Base-by-base conservation (phyloP, 2,329 filamentous ascomycete species). In the Ilyonectria robusta region DNA sequence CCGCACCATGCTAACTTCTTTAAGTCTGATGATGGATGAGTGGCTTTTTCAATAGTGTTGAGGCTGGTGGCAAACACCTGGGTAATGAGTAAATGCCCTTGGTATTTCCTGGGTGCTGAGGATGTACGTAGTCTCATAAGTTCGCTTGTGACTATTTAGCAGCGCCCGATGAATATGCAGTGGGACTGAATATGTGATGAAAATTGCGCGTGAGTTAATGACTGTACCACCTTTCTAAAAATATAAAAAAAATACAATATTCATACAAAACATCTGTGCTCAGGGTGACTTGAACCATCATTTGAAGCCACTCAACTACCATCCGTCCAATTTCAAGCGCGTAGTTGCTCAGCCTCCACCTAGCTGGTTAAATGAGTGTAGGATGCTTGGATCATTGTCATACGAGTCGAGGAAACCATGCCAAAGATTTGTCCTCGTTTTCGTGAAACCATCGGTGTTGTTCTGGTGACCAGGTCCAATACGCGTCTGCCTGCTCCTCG, bases 401-500 rank as follows among this genome's bases (percentile, higher is more conserved):
- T 47, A 31, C 47, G 35, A 57, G 46, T 6, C n/a, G 44, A 23
- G 60, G 55, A 47, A 67, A 67, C 65, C 54, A 66, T 17, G 54
- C 5, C n/a, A 48, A 26, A 56, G 47, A 31, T 23, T 31, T 17
- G 21, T 66, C 62, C 4, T 59, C 21, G 21, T 57, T 13, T 21
- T 50, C 8, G n/a, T 66, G 67, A 35, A 42, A 66, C 55, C 54
- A 67, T 17, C 46, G 48, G 7, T 26, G 33, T 1, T 63, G 11
- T 19, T 50, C 7, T 19, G 31, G 21, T n/a, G 66, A 69, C 62
- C 63, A 69, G n/a, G 29, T 42, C 67, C 67, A 69, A 37, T 59
- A 69, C 5, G 51, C 19, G 15, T 58, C 55, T n/a, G 48, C 19
- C 5, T 60, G 42, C 15, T 26, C 37, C 15, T 35, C 31, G 4